These are phyloP conservation scores for Penicillium sp. DNA, from an alignment of 2,329 filamentous ascomycete genomes.

Conservation along the genomic window DNA sequence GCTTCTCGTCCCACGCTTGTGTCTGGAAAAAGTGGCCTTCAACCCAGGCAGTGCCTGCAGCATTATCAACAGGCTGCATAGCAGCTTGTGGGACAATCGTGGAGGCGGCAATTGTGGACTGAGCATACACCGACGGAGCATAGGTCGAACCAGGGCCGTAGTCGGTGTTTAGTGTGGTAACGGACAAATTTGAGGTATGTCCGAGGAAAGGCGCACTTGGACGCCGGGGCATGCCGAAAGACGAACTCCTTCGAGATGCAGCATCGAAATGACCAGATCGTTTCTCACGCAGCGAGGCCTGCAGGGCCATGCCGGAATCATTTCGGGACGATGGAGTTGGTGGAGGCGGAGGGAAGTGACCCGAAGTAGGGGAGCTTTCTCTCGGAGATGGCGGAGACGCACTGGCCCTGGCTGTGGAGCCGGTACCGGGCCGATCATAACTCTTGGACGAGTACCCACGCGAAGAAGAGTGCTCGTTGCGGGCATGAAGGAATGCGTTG, in stretches of 20 bases:
- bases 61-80: conserved; percentile 43
- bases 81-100: conserved; percentile 52
- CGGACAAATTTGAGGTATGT: conserved; percentile 54
- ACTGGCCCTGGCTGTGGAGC: conserved; percentile 55
- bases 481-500: conserved; percentile 85
- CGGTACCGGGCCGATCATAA: conserved; percentile 74
- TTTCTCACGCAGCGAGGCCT: conserved; percentile 87
- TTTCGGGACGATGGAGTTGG: conserved; percentile 80
- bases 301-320: conserved; percentile 86
- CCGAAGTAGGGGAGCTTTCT: conserved; percentile 72
- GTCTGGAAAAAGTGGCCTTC: conserved; percentile 54
- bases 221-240: conserved; percentile 72
- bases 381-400: conserved; percentile 59
- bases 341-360: conserved; percentile 73
- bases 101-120: conserved; percentile 53
- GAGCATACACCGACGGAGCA: conserved; percentile 53
- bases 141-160: conserved; percentile 46
- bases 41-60: conserved; percentile 47
- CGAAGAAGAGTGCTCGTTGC: conserved; percentile 59
- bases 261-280: conserved; percentile 89
- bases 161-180: conserved; percentile 48
- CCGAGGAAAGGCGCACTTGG: conserved; percentile 74
- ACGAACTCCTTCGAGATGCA: conserved; percentile 83
- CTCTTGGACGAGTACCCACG: conserved; percentile 45
- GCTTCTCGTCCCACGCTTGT: conserved; percentile 47